Evolutionary conservation across 306 rosid species (phyloP).

Genomic region (Cucumis hystrix): DNA sequence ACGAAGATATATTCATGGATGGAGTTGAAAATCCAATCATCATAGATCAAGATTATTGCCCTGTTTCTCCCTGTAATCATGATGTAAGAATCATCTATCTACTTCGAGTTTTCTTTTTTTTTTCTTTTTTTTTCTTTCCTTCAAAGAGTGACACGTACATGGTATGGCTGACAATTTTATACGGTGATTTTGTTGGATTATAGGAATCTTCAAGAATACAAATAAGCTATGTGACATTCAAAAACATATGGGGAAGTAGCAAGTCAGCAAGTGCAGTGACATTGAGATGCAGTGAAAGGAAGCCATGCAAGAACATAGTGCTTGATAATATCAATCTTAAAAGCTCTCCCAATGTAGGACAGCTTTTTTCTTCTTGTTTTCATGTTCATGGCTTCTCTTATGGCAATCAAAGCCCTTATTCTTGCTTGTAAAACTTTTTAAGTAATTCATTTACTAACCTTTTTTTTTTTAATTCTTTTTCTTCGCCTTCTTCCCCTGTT

Average conservation of each 20-base stretch:
- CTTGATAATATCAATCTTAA: conserved; percentile 21
- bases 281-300: conserved; percentile 29
- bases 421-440: conserved; percentile 13
- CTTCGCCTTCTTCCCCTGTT: background rate
- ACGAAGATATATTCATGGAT: conserved; percentile 35
- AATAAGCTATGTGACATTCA: conserved; percentile 37
- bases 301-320: conserved; percentile 36
- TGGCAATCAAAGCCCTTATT: conserved; percentile 38
- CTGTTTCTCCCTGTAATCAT: conserved; percentile 8
- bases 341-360: background rate
- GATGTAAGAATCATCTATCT: conserved; percentile 13
- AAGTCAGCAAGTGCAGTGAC: conserved; percentile 17
- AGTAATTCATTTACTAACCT: background rate
- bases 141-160: background rate
- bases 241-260: conserved; percentile 36
- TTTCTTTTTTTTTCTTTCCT: too few species aligned
- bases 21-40: conserved; percentile 29
- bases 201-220: conserved; percentile 35
- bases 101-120: too few species aligned
- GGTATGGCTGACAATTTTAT: background rate
- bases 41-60: conserved; percentile 54
- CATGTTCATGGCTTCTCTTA: conserved; percentile 23
- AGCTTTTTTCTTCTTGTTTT: conserved; percentile 9
- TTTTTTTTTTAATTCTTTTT: too few species aligned
- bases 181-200: background rate